A percentile compares a stretch with the other conserved stretches of the same genome.
Evolutionary conservation across 495 filamentous ascomycete species (phyloP).

Genomic region (Penicillium manginii): DNA sequence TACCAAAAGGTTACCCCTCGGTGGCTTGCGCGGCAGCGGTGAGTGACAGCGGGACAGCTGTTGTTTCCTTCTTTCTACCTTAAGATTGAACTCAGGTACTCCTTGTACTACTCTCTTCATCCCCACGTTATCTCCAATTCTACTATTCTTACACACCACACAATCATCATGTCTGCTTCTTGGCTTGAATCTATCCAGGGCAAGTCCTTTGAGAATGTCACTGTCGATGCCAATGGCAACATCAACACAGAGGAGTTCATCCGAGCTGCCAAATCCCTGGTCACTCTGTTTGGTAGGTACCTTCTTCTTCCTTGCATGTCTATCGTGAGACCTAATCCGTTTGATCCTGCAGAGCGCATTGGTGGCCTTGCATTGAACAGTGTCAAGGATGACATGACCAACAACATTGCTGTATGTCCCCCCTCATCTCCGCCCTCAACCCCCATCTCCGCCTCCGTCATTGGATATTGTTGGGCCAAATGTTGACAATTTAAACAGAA

Average conservation of each 20-base stretch:
- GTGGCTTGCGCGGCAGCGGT: slow-evolving; percentile 26
- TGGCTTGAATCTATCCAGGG: slow-evolving; percentile 81
- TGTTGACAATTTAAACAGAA: slow-evolving; percentile 62
- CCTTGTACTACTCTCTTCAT: background rate
- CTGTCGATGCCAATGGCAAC: slow-evolving; percentile 69
- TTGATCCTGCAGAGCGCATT: slow-evolving; percentile 64
- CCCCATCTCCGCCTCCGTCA: too few species aligned
- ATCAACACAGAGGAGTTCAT: slow-evolving; percentile 88
- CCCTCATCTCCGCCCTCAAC: slow-evolving; percentile 12
- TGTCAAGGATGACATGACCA: slow-evolving; percentile 88
- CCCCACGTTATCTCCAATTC: slow-evolving; percentile 4
- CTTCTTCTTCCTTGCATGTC: slow-evolving; percentile 6
- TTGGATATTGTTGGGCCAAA: background rate
- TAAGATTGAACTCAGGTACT: background rate
- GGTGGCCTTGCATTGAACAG: slow-evolving; percentile 80
- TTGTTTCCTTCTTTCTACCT: slow-evolving; percentile 10
- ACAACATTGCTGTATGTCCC: slow-evolving; percentile 81
- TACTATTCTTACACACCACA: slow-evolving; percentile 4
- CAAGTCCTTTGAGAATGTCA: slow-evolving; percentile 77
- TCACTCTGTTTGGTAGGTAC: slow-evolving; percentile 79
- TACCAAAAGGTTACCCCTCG: background rate
- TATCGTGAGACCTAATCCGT: slow-evolving; percentile 13
- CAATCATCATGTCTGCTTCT: slow-evolving; percentile 51
- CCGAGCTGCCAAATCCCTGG: slow-evolving; percentile 83
- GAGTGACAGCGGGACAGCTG: slow-evolving; percentile 18